phyloP scores from a whole-genome alignment of 2,329 filamentous ascomycete genomes.

The Nemania sp. region DNA sequence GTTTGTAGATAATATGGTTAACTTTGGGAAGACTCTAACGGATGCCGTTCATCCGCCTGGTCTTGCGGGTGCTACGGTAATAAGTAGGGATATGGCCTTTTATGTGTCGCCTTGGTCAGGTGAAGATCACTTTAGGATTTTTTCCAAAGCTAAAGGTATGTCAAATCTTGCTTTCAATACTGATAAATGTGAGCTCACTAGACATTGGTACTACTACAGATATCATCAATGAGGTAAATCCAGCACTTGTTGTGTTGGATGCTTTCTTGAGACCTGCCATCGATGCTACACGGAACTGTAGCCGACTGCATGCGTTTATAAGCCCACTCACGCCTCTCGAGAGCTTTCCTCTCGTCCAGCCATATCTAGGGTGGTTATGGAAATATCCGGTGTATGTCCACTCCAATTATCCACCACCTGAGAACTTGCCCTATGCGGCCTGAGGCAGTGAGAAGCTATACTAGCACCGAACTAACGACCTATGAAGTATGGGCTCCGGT shows the following conservation, averaged over 20 bases:
- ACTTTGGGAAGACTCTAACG: neutral
- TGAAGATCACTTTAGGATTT: constrained; percentile 33
- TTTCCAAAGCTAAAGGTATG: neutral
- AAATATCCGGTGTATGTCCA: constrained; percentile 42
- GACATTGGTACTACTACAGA: constrained; percentile 7
- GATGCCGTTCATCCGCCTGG: constrained; percentile 34
- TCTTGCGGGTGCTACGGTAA: constrained; percentile 4
- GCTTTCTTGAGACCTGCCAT: constrained; percentile 36
- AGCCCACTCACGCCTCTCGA: constrained; percentile 37
- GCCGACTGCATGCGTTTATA: constrained; percentile 39
- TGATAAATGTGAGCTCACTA: neutral
- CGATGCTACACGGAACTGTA: constrained; percentile 38
- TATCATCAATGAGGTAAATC: constrained; percentile 38
- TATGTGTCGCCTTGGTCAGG: constrained; percentile 38
- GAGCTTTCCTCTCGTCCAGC: constrained; percentile 35
- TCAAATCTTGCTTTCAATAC: neutral
- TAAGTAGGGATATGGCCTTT: constrained; percentile 27
- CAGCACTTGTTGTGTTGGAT: constrained; percentile 42
- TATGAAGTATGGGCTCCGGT: constrained; percentile 37
- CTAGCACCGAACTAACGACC: neutral
- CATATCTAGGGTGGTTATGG: constrained; percentile 37
- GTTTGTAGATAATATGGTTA: neutral
- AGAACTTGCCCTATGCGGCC: neutral
- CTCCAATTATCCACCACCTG: neutral
- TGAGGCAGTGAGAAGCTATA: neutral